A percentile compares a stretch with the other conserved stretches of the same genome.
These are phyloP conservation scores for Neoboletus brunneissimus DNA, from an alignment of 768 basidiomycete genomes.

Conservation along the genomic window DNA sequence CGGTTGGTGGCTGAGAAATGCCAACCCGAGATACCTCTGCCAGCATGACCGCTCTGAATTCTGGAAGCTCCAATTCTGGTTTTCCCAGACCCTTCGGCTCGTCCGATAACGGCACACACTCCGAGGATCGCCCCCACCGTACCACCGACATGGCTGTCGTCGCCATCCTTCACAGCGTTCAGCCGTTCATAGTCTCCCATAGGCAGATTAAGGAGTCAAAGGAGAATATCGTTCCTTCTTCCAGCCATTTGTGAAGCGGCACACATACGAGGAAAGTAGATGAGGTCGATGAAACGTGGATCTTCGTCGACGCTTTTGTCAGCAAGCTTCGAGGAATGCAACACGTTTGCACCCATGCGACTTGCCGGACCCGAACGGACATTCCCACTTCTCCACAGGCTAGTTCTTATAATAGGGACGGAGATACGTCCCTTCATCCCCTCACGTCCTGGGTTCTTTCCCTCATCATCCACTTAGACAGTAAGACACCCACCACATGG, in stretches of 20 bases:
- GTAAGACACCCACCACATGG: neutral
- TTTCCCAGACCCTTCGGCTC: conserved; percentile 15
- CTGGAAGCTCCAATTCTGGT: conserved; percentile 1
- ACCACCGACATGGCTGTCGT: neutral
- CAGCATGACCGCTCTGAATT: neutral
- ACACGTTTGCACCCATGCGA: neutral
- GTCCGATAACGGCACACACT: conserved; percentile 3
- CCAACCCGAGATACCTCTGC: neutral
- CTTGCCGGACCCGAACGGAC: neutral
- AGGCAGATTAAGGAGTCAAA: neutral
- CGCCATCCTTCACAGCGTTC: neutral
- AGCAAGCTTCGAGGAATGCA: neutral
- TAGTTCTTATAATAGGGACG: neutral
- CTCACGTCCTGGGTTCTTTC: neutral
- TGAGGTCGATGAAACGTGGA: neutral
- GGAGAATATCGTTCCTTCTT: neutral
- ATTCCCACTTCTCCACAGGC: neutral
- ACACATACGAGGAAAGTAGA: neutral
- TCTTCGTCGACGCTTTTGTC: neutral
- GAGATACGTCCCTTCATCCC: neutral
- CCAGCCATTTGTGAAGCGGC: neutral
- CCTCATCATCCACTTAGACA: neutral
- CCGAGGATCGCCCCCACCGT: neutral
- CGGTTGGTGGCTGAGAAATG: neutral
- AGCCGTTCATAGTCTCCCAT: neutral